Conservation (phyloP, 129 eudicot species). For the Flaveria brownii region DNA sequence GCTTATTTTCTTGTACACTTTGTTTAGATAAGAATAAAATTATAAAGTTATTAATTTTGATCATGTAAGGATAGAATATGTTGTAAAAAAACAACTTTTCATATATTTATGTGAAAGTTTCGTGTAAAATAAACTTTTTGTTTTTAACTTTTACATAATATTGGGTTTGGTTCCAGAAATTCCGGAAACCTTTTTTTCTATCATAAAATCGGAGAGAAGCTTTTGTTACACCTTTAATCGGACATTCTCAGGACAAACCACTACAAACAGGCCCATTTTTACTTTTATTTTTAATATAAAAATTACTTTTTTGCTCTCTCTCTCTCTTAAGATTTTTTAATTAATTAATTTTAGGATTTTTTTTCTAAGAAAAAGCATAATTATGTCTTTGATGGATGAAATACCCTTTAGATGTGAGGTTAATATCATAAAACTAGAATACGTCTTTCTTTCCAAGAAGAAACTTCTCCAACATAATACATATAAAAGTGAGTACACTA, state of each 20-base stretch:
- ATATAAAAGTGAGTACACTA: too few relatives aligned
- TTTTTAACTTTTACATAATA: constrained; percentile 22
- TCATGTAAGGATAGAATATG: neutral
- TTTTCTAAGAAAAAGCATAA: too few relatives aligned
- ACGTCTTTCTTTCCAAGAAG: too few relatives aligned
- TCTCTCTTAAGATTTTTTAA: too few relatives aligned
- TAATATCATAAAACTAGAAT: too few relatives aligned
- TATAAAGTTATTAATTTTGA: neutral
- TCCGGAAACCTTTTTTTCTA: constrained; percentile 19
- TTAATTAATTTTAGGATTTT: too few relatives aligned
- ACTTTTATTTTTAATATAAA: neutral
- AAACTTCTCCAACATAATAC: too few relatives aligned
- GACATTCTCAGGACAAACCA: constrained; percentile 20
- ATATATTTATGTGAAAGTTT: neutral
- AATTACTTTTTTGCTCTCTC: too few relatives aligned
- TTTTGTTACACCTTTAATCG: constrained; percentile 31
- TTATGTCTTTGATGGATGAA: too few relatives aligned
- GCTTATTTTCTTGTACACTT: neutral
- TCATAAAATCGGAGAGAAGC: constrained; percentile 12
- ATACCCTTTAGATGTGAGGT: too few relatives aligned
- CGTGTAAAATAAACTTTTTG: constrained; percentile 9
- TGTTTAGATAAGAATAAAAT: neutral
- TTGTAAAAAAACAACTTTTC: neutral
- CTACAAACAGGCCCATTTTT: constrained; percentile 22
- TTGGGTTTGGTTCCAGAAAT: constrained; percentile 21